These are phyloP conservation scores for Penicillium sp. DNA, from an alignment of 2,329 filamentous ascomycete genomes.

Conservation along the genomic window DNA sequence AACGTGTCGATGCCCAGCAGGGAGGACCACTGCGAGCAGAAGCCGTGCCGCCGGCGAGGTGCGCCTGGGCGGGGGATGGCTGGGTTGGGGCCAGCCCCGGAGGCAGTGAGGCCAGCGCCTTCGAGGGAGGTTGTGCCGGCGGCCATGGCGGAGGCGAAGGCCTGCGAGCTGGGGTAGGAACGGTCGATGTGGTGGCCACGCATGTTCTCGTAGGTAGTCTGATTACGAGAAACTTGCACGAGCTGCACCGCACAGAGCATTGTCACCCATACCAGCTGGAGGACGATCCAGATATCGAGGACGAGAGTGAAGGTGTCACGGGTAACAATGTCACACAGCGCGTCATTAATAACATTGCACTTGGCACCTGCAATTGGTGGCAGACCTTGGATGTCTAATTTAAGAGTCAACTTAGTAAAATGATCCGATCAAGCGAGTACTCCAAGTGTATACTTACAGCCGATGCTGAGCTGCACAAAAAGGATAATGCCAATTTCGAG, in stretches of 20 bases:
- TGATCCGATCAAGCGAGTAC: not conserved
- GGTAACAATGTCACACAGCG: slow-evolving; percentile 74
- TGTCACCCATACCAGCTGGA: slow-evolving; percentile 94
- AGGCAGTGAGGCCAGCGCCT: slow-evolving; percentile 68
- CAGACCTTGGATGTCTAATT: slow-evolving; percentile 63
- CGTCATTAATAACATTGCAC: slow-evolving; percentile 76
- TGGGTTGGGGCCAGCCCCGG: slow-evolving; percentile 66
- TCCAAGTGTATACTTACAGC: slow-evolving; percentile 59
- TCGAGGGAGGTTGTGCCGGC: slow-evolving; percentile 67
- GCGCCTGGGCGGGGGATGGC: slow-evolving; percentile 52
- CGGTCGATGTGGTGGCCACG: slow-evolving; percentile 68
- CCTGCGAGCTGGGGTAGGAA: slow-evolving; percentile 56
- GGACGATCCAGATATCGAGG: slow-evolving; percentile 72
- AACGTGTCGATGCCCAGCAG: slow-evolving; percentile 92
- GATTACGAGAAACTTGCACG: slow-evolving; percentile 84
- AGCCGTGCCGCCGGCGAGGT: slow-evolving; percentile 58
- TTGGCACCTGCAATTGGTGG: slow-evolving; percentile 51
- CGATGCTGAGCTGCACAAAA: slow-evolving; percentile 71
- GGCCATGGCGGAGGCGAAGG: slow-evolving; percentile 68
- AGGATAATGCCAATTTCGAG: slow-evolving; percentile 74
- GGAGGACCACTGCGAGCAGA: slow-evolving; percentile 76
- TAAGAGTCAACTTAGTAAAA: slow-evolving; percentile 1
- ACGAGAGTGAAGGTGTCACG: slow-evolving; percentile 83
- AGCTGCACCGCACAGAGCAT: slow-evolving; percentile 96
- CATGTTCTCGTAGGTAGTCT: slow-evolving; percentile 98